phyloP scores from a whole-genome alignment of 2,329 filamentous ascomycete species.

The Xylogone sp. region DNA sequence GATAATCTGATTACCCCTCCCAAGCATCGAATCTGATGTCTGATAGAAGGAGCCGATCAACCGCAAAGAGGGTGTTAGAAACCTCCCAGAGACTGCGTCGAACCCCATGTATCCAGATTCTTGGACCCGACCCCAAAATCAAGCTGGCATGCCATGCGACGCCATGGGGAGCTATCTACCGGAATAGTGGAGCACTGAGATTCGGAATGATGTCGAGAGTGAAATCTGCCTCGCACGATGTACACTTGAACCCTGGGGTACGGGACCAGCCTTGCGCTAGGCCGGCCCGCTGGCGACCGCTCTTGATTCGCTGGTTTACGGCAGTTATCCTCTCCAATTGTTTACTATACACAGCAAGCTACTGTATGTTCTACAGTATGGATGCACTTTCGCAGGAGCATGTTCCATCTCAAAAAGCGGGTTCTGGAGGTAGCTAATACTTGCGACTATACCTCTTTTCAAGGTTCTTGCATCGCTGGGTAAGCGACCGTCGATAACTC shows the following conservation, averaged over 20 bases:
- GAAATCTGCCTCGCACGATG: background rate
- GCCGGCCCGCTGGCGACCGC: background rate
- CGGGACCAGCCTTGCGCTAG: background rate
- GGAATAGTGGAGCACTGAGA: background rate
- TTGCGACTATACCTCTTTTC: background rate
- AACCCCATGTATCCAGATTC: background rate
- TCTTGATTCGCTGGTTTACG: background rate
- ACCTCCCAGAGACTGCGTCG: background rate
- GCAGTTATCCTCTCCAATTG: too few species aligned
- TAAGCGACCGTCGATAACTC: too few species aligned
- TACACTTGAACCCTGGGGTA: background rate
- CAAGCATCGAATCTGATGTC: too few species aligned
- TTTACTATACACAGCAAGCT: too few species aligned
- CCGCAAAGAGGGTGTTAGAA: background rate
- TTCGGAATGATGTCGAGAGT: background rate
- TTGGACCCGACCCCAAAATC: background rate
- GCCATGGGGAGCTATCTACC: background rate
- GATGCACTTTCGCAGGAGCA: background rate
- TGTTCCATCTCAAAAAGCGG: too few species aligned
- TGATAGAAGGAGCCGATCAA: background rate
- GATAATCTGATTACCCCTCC: too few species aligned
- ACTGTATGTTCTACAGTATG: background rate
- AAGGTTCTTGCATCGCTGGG: background rate
- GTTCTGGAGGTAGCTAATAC: background rate
- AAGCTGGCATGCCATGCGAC: background rate